phyloP scores from a whole-genome alignment of 352 stramenopile species.

The Pythium plurisporium region DNA sequence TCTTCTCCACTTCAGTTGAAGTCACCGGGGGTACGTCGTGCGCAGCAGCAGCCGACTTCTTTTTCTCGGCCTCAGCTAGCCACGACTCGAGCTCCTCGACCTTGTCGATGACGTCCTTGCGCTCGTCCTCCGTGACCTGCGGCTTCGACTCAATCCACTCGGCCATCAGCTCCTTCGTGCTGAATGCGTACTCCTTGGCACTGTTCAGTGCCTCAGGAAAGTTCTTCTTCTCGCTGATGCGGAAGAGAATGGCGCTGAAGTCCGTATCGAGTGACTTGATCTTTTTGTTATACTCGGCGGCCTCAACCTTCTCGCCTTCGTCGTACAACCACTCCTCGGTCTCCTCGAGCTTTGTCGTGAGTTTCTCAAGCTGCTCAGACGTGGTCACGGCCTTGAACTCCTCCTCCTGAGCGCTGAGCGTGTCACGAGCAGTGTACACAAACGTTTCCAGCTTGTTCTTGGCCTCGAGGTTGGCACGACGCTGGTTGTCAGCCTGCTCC shows the following conservation, averaged over 20 bases:
- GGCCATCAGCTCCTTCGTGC: constrained; percentile 53
- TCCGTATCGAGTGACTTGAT: constrained; percentile 73
- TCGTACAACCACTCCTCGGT: constrained; percentile 94
- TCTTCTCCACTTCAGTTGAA: constrained; percentile 80
- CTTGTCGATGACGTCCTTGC: constrained; percentile 82
- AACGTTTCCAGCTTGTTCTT: constrained; percentile 93
- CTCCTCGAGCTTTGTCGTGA: constrained; percentile 67
- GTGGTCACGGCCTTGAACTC: constrained; percentile 72
- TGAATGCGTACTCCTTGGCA: constrained; percentile 55
- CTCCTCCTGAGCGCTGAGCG: constrained; percentile 70
- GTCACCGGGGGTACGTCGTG: constrained; percentile 83
- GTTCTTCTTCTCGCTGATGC: constrained; percentile 78
- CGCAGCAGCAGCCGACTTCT: constrained; percentile 58
- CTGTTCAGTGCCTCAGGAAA: constrained; percentile 81
- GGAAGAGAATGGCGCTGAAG: constrained; percentile 87
- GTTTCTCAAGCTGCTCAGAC: constrained; percentile 82
- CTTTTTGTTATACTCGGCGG: constrained; percentile 85
- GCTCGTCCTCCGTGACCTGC: constrained; percentile 90
- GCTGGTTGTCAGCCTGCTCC: constrained; percentile 64
- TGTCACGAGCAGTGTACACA: constrained; percentile 92
- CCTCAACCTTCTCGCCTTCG: constrained; percentile 85
- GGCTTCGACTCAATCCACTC: constrained; percentile 64
- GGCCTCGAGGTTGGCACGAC: constrained; percentile 65
- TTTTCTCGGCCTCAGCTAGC: constrained; percentile 73
- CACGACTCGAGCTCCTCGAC: constrained; percentile 79